These are phyloP conservation scores for Neophaeococcomyces mojaviensis DNA, from an alignment of 2,329 filamentous ascomycete genomes.

Conservation along the genomic window DNA sequence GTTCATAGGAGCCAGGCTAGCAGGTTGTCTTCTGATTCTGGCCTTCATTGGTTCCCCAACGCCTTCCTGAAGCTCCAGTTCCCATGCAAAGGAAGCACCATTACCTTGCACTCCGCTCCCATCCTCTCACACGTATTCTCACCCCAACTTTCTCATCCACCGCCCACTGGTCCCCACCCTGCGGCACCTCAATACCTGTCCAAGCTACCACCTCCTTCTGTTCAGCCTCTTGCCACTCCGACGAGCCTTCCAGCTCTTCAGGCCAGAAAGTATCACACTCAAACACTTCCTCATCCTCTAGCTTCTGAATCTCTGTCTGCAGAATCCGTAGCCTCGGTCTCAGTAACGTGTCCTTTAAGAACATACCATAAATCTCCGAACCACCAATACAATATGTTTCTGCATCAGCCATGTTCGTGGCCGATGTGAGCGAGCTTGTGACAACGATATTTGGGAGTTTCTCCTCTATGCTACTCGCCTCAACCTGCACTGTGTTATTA, in stretches of 20 bases:
- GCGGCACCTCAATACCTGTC: slow-evolving; percentile 35
- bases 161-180: slow-evolving; percentile 28
- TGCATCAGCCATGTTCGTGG: neutral
- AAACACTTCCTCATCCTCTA: slow-evolving; percentile 24
- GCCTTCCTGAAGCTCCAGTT: no score
- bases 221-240: slow-evolving; percentile 22
- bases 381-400: slow-evolving; percentile 83
- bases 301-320: slow-evolving; percentile 23
- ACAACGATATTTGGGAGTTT: neutral
- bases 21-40: no score
- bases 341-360: slow-evolving; percentile 40
- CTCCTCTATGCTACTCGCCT: no score
- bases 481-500: neutral
- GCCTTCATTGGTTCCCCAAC: no score
- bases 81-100: neutral
- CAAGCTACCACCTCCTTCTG: slow-evolving; percentile 32
- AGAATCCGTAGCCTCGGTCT: slow-evolving; percentile 20
- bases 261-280: slow-evolving; percentile 45
- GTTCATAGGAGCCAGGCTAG: no score
- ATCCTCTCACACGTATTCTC: slow-evolving; percentile 42
- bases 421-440: neutral
- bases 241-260: slow-evolving; percentile 22
- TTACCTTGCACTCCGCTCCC: slow-evolving; percentile 12
- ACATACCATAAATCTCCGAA: slow-evolving; percentile 70
- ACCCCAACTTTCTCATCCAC: slow-evolving; percentile 45